A percentile compares a stretch with the other conserved stretches of the same genome.
Evolutionary conservation across 768 basidiomycete genomes (phyloP).

Genomic region (Psilocybe cubensis): DNA sequence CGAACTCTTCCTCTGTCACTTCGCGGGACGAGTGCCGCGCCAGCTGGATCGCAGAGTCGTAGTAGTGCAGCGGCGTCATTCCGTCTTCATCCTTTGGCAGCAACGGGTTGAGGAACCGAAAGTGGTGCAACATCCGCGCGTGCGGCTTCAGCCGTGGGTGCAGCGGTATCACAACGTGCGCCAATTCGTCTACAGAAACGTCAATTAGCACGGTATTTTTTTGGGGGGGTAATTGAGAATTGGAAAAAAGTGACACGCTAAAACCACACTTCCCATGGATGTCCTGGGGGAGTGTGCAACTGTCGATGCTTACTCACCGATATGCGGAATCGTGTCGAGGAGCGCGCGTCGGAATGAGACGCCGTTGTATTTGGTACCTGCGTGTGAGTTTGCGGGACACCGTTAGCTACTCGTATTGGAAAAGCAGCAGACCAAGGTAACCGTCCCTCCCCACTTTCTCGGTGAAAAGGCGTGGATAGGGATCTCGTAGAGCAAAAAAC

Average conservation of each 20-base stretch:
- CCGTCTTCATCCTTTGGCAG: conserved; percentile 61
- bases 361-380: conserved; percentile 63
- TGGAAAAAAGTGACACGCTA: too few species aligned
- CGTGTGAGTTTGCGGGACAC: not conserved
- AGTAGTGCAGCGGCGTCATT: conserved; percentile 73
- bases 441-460: too few species aligned
- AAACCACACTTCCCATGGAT: not conserved
- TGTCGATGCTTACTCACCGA: conserved; percentile 51
- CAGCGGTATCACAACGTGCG: conserved; percentile 73
- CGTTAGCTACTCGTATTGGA: not conserved
- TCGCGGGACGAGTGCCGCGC: conserved; percentile 64
- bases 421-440: conserved; percentile 1
- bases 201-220: too few species aligned
- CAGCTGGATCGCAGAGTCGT: conserved; percentile 76
- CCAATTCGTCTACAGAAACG: conserved; percentile 61
- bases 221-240: too few species aligned
- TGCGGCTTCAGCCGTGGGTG: conserved; percentile 74
- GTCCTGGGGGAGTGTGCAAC: not conserved
- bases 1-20: conserved; percentile 70
- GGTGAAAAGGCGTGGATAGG: not conserved
- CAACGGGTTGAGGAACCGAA: conserved; percentile 75
- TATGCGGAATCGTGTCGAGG: conserved; percentile 69
- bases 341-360: conserved; percentile 68
- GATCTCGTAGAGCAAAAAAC: not conserved
- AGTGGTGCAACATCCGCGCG: conserved; percentile 78